phyloP scores from a whole-genome alignment of 2,329 filamentous ascomycete species.

The Chaetomium olivaceum region DNA sequence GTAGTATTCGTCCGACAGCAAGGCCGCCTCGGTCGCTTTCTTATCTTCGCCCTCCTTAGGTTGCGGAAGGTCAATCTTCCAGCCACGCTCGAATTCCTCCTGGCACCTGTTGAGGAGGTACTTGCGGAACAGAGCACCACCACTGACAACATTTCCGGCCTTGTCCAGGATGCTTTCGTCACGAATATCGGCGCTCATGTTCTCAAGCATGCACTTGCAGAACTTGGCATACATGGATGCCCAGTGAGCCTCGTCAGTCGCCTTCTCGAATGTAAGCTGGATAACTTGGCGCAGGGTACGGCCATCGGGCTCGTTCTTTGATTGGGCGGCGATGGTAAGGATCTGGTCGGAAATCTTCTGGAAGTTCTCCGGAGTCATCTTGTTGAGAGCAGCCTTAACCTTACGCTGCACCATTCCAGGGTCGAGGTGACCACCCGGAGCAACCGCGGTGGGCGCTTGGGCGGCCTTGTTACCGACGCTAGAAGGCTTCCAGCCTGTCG shows the following conservation, averaged over 20 bases:
- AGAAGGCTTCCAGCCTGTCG: conserved; percentile 86
- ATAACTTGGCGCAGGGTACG: conserved; percentile 96
- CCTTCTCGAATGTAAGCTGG: conserved; percentile 98
- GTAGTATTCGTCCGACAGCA: conserved; percentile 97
- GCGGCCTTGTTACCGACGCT: conserved; percentile 57
- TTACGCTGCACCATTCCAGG: conserved; percentile 96
- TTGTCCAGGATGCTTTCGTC: conserved; percentile 95
- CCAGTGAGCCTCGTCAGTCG: conserved; percentile 97
- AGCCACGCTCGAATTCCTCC: conserved; percentile 97
- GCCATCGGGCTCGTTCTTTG: conserved; percentile 91
- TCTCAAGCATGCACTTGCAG: conserved; percentile 94
- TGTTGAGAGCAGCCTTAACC: conserved; percentile 97
- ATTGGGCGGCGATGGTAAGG: conserved; percentile 86
- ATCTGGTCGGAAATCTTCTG: conserved; percentile 94
- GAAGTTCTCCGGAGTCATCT: conserved; percentile 99
- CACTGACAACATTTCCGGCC: conserved; percentile 81
- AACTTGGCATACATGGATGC: conserved; percentile 98
- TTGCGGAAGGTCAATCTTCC: conserved; percentile 84
- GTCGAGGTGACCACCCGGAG: conserved; percentile 65
- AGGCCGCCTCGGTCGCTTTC: conserved; percentile 68
- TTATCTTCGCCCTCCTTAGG: conserved; percentile 66
- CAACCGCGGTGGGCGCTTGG: conserved; percentile 43
- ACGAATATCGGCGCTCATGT: conserved; percentile 90
- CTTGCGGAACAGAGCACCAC: conserved; percentile 94
- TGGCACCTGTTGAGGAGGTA: conserved; percentile 98